These are phyloP conservation scores for Myxozyma kluyveri DNA, from an alignment of 805 yeast species.

Conservation along the genomic window DNA sequence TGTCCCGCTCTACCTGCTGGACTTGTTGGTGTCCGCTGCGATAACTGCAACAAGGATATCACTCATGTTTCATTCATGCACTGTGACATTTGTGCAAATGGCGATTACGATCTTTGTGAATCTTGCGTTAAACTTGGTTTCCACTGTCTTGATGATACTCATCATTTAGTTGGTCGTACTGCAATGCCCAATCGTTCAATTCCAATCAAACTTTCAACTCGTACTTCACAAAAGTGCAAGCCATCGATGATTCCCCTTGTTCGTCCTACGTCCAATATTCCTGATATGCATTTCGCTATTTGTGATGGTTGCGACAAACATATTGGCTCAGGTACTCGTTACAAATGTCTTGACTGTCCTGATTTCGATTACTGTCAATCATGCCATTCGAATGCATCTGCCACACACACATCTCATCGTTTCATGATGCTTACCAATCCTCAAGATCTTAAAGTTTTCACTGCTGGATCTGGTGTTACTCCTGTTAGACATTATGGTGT, in stretches of 20 bases:
- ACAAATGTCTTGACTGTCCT: neutral
- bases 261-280: neutral
- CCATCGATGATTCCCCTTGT: no score
- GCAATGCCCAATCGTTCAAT: neutral
- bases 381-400: neutral
- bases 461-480: neutral
- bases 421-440: conserved; percentile 15
- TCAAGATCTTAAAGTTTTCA: conserved; percentile 1
- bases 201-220: neutral
- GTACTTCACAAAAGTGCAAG: neutral
- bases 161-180: conserved; percentile 9
- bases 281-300: conserved; percentile 24
- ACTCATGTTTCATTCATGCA: conserved; percentile 15
- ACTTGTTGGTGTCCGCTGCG: conserved; percentile 15
- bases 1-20: neutral
- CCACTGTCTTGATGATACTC: conserved; percentile 25
- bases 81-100: conserved; percentile 19
- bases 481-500: conserved; percentile 19
- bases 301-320: conserved; percentile 33
- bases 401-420: neutral
- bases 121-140: conserved; percentile 16
- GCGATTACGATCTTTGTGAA: conserved; percentile 24
- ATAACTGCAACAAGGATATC: conserved; percentile 12
- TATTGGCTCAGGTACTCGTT: neutral
- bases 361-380: neutral